Base-by-base conservation (phyloP, 371 early-diverging fungal genomes). In the Mucor velutinosus region DNA sequence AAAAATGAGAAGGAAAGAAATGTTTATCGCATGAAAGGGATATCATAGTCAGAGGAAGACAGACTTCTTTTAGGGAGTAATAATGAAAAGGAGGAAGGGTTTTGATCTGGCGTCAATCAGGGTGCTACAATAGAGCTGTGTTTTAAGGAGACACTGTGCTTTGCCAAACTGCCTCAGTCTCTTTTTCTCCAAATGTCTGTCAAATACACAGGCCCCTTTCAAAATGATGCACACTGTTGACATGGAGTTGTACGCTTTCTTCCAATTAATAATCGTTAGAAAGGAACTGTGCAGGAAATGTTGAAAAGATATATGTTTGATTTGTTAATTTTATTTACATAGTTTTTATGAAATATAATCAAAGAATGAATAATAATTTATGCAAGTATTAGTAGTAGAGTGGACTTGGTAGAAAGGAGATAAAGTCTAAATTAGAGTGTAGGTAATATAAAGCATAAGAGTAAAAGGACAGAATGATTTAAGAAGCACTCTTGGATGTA, bases 401-500 rank as follows among this genome's bases (percentile, higher is more conserved):
- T 45, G 45, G 17, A 8, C 21, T 33, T 35, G 19, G 3, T 11
- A 21, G 11, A 21, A n/a, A 2, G 21, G 21, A 33, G 21, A 58
- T n/a, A 58, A 21, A 7, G 27, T 10, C 7, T 53, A 25, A 45
- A 47, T 14, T 62, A 35, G 23, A 19, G 21, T 56, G 23, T 27
- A 39, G 37, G 39, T 35, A 7, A n/a, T 49, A 23, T 39, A 8
- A 39, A 39, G 39, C 19, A 45, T 45, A 45, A 19, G 8, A 35
- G 35, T 33, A 58, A 19, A 58, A 33, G 45, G 14, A 37, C 12
- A 37, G 37, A 37, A 37, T 63, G 19, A 15, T 12, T 63, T 69
- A 73, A 35, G 73, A 60, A 17, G 73, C 76, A 58, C 29, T 67
- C 61, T 74, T 77, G 17, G 75, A 74, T 35, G 65, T 64, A 17